Percentiles rank a stretch among this genome's conserved stretches.
Evolutionary conservation across 2,329 filamentous ascomycete genomes (phyloP).

Genomic region (Cadophora sp.): DNA sequence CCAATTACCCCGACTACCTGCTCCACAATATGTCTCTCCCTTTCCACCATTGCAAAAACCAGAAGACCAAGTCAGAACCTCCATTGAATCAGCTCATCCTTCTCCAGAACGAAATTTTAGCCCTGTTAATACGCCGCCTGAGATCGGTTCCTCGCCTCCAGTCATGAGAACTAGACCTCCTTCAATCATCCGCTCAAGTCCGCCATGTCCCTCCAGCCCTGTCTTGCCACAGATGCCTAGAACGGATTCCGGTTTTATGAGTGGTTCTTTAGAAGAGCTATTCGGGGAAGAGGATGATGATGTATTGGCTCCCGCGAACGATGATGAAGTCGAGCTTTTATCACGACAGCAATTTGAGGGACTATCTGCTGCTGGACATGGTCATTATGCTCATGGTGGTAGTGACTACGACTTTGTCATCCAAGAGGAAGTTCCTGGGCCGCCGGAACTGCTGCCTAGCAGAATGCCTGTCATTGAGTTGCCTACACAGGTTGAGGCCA

Average conservation of each 20-base stretch:
- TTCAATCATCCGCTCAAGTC: slow-evolving; percentile 72
- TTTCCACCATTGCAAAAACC: slow-evolving; percentile 47
- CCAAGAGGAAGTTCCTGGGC: slow-evolving; percentile 48
- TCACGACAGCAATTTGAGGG: slow-evolving; percentile 40
- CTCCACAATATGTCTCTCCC: slow-evolving; percentile 48
- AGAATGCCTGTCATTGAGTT: slow-evolving; percentile 43
- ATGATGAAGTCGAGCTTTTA: slow-evolving; percentile 46
- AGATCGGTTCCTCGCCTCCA: slow-evolving; percentile 90
- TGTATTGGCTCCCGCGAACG: slow-evolving; percentile 44
- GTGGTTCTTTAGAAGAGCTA: slow-evolving; percentile 65
- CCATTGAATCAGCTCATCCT: slow-evolving; percentile 53
- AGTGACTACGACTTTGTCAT: slow-evolving; percentile 44
- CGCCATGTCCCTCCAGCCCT: slow-evolving; percentile 70
- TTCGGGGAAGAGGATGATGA: slow-evolving; percentile 64
- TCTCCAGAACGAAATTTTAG: slow-evolving; percentile 55
- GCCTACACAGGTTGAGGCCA: slow-evolving; percentile 30
- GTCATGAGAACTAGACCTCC: slow-evolving; percentile 70
- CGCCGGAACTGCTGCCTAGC: slow-evolving; percentile 51
- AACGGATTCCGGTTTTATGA: slow-evolving; percentile 84
- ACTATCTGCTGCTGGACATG: slow-evolving; percentile 27
- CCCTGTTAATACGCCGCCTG: slow-evolving; percentile 73
- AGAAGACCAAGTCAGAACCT: slow-evolving; percentile 43
- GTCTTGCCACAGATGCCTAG: slow-evolving; percentile 62
- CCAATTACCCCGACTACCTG: slow-evolving; percentile 49
- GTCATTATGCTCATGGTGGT: slow-evolving; percentile 19